Percentiles rank a stretch among this genome's conserved stretches.
These are phyloP conservation scores for Metschnikowia rubicola DNA, from an alignment of 805 yeast genomes.

Conservation along the genomic window DNA sequence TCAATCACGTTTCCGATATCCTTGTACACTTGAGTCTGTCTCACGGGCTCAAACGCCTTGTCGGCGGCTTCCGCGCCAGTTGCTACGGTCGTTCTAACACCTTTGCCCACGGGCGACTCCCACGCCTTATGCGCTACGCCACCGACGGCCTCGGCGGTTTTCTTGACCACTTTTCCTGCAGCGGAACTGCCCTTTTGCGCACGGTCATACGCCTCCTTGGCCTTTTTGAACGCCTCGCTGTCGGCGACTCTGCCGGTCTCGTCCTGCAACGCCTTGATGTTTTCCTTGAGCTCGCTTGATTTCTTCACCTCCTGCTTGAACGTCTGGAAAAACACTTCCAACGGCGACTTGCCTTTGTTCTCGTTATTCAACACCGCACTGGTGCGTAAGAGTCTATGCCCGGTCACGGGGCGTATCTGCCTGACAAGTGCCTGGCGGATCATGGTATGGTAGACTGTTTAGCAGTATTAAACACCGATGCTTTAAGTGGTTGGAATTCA, in stretches of 20 bases:
- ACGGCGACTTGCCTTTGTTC: conserved; percentile 54
- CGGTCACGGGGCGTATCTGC: conserved; percentile 9
- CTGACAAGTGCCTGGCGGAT: conserved; percentile 16
- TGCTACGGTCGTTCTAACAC: conserved; percentile 81
- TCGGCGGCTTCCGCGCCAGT: conserved; percentile 83
- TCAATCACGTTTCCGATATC: conserved; percentile 85
- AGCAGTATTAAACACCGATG: too few species aligned
- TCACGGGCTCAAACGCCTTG: conserved; percentile 87
- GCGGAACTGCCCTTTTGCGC: conserved; percentile 75
- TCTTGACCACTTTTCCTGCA: conserved; percentile 68
- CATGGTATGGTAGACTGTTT: conserved; percentile 4
- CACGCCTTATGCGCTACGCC: conserved; percentile 87
- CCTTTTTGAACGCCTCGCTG: conserved; percentile 87
- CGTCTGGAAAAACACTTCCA: conserved; percentile 90
- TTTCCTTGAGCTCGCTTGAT: conserved; percentile 82
- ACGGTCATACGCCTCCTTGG: conserved; percentile 84
- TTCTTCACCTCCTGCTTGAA: conserved; percentile 90
- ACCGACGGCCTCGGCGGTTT: conserved; percentile 93
- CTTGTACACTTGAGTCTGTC: conserved; percentile 84
- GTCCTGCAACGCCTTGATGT: conserved; percentile 90
- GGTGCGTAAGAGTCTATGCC: conserved; percentile 11
- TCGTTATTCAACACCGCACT: conserved; percentile 11
- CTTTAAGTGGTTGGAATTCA: too few species aligned
- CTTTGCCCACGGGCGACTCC: conserved; percentile 91
- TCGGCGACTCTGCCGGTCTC: conserved; percentile 94